Percentiles rank a stretch among this genome's conserved stretches.
Evolutionary conservation across 345 rosid species (phyloP).

Genomic region (Populus ilicifolia): DNA sequence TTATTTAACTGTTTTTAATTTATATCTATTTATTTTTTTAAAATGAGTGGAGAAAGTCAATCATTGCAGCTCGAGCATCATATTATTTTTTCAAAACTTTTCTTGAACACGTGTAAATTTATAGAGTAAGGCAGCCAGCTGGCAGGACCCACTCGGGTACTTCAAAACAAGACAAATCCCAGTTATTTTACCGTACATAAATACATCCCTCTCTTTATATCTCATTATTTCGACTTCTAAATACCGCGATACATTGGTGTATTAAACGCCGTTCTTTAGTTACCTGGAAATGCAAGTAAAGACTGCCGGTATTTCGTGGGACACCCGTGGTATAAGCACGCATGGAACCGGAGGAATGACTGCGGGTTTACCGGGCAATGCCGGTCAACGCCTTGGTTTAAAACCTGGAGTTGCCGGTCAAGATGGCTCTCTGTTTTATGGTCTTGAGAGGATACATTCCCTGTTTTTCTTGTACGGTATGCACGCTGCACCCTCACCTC

Average conservation of each 20-base stretch:
- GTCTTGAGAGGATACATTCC: background rate
- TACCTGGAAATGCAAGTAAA: conserved; percentile 25
- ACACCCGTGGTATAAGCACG: conserved; percentile 46
- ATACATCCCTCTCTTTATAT: background rate
- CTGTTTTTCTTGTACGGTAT: conserved; percentile 15
- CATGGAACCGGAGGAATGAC: conserved; percentile 29
- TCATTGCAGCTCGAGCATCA: too few species aligned
- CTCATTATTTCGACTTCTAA: background rate
- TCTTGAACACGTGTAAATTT: conserved; percentile 47
- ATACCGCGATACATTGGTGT: conserved; percentile 1
- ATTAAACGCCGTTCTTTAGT: conserved; percentile 26
- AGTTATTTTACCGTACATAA: conserved; percentile 12
- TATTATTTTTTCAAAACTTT: conserved; percentile 26
- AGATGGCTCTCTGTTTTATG: too few species aligned
- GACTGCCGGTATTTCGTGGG: conserved; percentile 43
- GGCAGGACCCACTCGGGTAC: conserved; percentile 22
- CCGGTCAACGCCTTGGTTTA: conserved; percentile 22
- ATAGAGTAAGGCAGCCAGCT: conserved; percentile 26
- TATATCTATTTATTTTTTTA: too few species aligned
- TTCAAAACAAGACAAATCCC: conserved; percentile 18
- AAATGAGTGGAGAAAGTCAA: too few species aligned
- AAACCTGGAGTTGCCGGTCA: conserved; percentile 26
- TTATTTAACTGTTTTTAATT: too few species aligned
- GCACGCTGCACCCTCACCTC: background rate
- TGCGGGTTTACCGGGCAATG: conserved; percentile 43